Base-by-base conservation (phyloP, 2,329 filamentous ascomycete genomes). In the Trichoderma arundinaceum region DNA sequence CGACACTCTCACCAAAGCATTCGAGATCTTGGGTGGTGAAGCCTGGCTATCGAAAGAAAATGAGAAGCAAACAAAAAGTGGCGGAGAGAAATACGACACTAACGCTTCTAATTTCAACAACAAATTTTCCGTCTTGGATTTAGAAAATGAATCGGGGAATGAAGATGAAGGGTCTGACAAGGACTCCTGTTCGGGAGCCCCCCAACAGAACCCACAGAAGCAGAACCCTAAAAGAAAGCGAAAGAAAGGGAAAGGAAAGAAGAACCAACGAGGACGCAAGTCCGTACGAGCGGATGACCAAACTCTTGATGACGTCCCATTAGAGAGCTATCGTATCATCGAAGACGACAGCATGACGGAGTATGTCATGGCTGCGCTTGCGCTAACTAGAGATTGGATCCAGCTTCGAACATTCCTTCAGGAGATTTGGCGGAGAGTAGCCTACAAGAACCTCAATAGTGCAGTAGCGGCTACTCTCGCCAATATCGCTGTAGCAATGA, bases 271-370 rank as follows among this genome's bases (percentile, higher is more conserved):
- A 22, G 64, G 7, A 3, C 10, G 28, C 5, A 64, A 67, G 13
- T 17, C 62, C 17, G 22, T 62, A 28, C 39, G 22, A 19, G 10
- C 28, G 0, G 71, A 69, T 15, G 68, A 73, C 33, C 6, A 70
- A 4, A 68, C 13, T 15, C 66, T 77, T 19, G 75, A 78, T 2
- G 75, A 80, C n/a, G 66, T 82, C 4, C 78, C 81, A 0, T 53
- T 83, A 19, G 80, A 83, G 62, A 80, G 75, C 58, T 82, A 79
- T 68, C 74, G 75, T 28, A 78, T 83, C 59, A 78, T 82, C 43
- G 75, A 80, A 46, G 77, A 77, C 56, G 68, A 74, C 2, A 74
- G 75, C 15, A 59, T 75, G 6, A 79, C 78, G 0, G 78, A 82
- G 12, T 83, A 81, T 69, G 65, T 81, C 28, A 77, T 83, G 67